A percentile compares a stretch with the other conserved stretches of the same genome.
Conservation (phyloP, 2,329 filamentous ascomycete species). For the Aspergillus sojae region DNA sequence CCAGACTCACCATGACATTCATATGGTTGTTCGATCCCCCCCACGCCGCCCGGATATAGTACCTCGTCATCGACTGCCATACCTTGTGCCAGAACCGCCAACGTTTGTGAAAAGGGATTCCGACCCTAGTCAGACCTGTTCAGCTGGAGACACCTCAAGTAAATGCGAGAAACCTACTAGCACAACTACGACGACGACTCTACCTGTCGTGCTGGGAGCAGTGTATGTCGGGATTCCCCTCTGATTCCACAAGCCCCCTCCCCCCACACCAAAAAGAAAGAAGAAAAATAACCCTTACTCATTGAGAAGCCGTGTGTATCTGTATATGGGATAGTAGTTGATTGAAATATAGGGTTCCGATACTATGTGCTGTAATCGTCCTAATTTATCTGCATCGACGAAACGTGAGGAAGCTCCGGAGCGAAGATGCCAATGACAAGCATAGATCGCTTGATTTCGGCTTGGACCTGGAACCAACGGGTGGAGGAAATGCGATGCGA, state of each 20-base stretch:
- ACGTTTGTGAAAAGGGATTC: constrained; percentile 33
- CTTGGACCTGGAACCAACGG: constrained; percentile 56
- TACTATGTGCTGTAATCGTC: constrained; percentile 67
- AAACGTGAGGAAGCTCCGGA: constrained; percentile 68
- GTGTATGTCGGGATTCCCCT: constrained; percentile 56
- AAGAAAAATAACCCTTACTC: not conserved
- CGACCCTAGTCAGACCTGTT: constrained; percentile 23
- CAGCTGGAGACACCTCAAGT: constrained; percentile 27
- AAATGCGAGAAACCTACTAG: constrained; percentile 63
- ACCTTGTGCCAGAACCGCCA: constrained; percentile 23
- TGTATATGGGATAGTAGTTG: constrained; percentile 20
- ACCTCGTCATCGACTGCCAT: constrained; percentile 28
- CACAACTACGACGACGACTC: constrained; percentile 55
- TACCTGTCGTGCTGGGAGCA: constrained; percentile 70
- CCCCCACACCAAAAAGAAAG: not conserved
- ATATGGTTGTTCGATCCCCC: constrained; percentile 25
- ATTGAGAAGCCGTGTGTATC: not conserved
- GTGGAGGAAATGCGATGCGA: constrained; percentile 59
- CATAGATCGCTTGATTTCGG: constrained; percentile 94
- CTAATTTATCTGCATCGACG: constrained; percentile 79
- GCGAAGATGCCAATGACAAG: constrained; percentile 82
- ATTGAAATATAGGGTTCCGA: constrained; percentile 67
- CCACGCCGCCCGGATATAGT: constrained; percentile 29
- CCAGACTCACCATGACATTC: constrained; percentile 29
- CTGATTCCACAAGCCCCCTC: not conserved